Percentiles rank a stretch among this genome's conserved stretches.
Conservation (phyloP, 2,329 filamentous ascomycete species). For the Talaromyces sp. region DNA sequence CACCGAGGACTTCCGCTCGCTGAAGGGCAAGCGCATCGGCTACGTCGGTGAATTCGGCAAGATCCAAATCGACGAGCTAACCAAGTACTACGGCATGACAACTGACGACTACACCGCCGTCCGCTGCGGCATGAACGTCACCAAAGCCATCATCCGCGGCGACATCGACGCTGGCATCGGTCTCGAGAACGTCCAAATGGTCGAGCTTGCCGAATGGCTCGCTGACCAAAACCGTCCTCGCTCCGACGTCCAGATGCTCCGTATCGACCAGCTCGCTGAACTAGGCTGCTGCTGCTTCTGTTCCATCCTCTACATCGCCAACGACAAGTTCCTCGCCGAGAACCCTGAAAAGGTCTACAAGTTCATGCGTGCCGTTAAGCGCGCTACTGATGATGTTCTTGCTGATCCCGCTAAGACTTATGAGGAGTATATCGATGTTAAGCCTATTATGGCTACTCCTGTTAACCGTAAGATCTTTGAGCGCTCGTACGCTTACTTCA, state of each 20-base stretch:
- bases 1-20: conserved; percentile 71
- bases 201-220: conserved; percentile 78
- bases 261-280: conserved; percentile 78
- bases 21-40: conserved; percentile 76
- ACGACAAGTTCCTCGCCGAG: conserved; percentile 68
- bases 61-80: conserved; percentile 82
- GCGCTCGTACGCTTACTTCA: conserved; percentile 77
- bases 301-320: conserved; percentile 78
- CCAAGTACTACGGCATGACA: conserved; percentile 74
- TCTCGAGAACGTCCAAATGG: conserved; percentile 82
- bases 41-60: conserved; percentile 81
- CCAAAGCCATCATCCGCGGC: conserved; percentile 72
- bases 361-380: conserved; percentile 74
- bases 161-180: conserved; percentile 75
- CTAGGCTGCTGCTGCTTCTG: conserved; percentile 85
- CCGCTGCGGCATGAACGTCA: conserved; percentile 80
- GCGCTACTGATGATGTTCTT: conserved; percentile 72
- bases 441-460: conserved; percentile 67
- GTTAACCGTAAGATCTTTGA: conserved; percentile 81
- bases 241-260: conserved; percentile 75
- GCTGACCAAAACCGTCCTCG: conserved; percentile 62
- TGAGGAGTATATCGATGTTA: conserved; percentile 70
- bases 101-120: conserved; percentile 74
- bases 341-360: conserved; percentile 67
- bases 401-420: conserved; percentile 65